Evolutionary conservation across 805 yeast species (phyloP), one percentile per base, ranked within the genome.

Genomic region (Saturnispora serradocipensis): DNA sequence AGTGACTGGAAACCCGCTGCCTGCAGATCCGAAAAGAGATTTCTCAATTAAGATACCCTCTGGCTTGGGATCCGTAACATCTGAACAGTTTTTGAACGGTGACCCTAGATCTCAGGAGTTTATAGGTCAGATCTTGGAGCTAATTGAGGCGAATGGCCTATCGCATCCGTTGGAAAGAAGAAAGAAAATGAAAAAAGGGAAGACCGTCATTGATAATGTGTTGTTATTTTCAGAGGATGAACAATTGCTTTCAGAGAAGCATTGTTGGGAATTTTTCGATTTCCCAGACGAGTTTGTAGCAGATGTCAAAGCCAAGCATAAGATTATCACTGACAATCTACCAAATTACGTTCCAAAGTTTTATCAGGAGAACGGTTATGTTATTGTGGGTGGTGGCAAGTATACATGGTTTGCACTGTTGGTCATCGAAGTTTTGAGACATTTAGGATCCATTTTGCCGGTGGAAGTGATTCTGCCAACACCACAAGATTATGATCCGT

Each of bases 291-390:
- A 66, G 0, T 82, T 81, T 56, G 60, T 79, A 27, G 57, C 58
- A 2, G 71, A 72, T 48, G 67, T 83, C 69, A 70, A 60, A 13
- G 54, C 57, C 10, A 72, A 81, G 18, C 88, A 83, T 63, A 53
- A 59, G 7, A 61, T 61, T 43, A 74, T 79, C 13, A 71, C 77
- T 32, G 61, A 63, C 4, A 66, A 67, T 32, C 62, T 83, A 61
- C 86, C 85, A 0, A 38, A 46, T 25, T 66, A 67, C 50, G 55
- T 65, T 1, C 62, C 65, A 3, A 27, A 46, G 4, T 61, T 61
- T 43, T 67, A 59, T 51, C 42, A 44, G 11, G 70, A 68, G 4
- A 50, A 53, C 22, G 68, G 68, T 20, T 64, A 64, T 43, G 75
- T 70, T 2, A 67, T 72, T 62, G 65, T 73, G 46, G 77, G 75